Percentiles rank a stretch among this genome's conserved stretches.
These are phyloP conservation scores for Coniochaeta hoffmannii DNA, from an alignment of 2,329 filamentous ascomycete species.

Conservation along the genomic window DNA sequence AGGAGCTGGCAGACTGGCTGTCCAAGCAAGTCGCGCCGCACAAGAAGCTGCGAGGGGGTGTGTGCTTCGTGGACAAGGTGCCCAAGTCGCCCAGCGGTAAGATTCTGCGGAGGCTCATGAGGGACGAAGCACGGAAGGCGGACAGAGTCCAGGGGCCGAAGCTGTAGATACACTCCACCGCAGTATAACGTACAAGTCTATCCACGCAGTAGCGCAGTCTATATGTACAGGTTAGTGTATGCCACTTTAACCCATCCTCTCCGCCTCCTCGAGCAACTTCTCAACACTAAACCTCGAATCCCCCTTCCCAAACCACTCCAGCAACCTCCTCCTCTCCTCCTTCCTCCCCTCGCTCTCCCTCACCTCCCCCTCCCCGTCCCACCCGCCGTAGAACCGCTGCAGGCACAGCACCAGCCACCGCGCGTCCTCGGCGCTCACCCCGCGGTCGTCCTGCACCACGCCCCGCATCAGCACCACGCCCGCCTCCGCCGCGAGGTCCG, in stretches of 20 bases:
- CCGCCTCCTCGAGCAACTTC: constrained; percentile 78
- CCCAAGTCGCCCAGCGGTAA: constrained; percentile 61
- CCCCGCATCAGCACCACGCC: constrained; percentile 84
- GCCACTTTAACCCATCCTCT: constrained; percentile 55
- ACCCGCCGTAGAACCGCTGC: constrained; percentile 83
- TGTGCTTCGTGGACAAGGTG: constrained; percentile 60
- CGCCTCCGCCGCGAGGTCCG: constrained; percentile 67
- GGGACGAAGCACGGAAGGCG: constrained; percentile 29
- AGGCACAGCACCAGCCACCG: constrained; percentile 86
- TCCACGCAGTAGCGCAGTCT: background rate
- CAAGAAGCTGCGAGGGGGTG: constrained; percentile 64
- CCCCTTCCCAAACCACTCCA: constrained; percentile 76
- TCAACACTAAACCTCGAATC: constrained; percentile 77
- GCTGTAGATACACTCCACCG: constrained; percentile 20
- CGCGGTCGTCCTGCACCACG: constrained; percentile 65
- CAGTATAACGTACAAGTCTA: background rate
- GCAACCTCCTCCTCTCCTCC: constrained; percentile 57
- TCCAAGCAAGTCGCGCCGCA: constrained; percentile 33
- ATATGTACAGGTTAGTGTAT: constrained; percentile 2
- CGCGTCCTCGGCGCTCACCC: constrained; percentile 73
- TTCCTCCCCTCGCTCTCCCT: constrained; percentile 33
- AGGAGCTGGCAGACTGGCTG: constrained; percentile 30
- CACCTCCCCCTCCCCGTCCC: constrained; percentile 36
- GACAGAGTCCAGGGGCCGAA: constrained; percentile 29
- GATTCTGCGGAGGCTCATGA: constrained; percentile 35